phyloP scores from a whole-genome alignment of 2,329 filamentous ascomycete species.

The Magnaporthiopsis rhizophila region DNA sequence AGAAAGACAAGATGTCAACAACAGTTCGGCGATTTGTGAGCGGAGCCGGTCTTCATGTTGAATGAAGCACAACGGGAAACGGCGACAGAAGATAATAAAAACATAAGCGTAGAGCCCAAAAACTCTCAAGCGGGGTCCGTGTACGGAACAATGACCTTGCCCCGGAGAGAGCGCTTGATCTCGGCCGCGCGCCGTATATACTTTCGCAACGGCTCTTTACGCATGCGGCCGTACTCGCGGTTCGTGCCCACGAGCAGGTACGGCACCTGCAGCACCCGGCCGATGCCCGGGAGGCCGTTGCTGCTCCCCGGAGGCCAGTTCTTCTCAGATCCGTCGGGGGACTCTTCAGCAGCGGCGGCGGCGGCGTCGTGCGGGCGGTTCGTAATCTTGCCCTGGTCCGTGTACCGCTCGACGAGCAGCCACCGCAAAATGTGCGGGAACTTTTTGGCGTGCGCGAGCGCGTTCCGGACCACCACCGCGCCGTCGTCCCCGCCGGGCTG shows the following conservation, averaged over 20 bases:
- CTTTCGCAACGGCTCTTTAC: background rate
- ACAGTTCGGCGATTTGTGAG: too few relatives aligned
- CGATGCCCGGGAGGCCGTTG: background rate
- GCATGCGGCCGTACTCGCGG: background rate
- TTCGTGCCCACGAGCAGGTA: background rate
- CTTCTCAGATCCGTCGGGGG: background rate
- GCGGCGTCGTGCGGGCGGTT: background rate
- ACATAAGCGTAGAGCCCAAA: too few relatives aligned
- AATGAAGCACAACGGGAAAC: too few relatives aligned
- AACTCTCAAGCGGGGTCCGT: background rate
- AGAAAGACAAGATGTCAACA: too few relatives aligned
- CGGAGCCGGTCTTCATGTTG: too few relatives aligned
- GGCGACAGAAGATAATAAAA: too few relatives aligned
- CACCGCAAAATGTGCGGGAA: conserved; percentile 11
- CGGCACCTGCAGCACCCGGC: background rate
- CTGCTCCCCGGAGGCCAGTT: background rate
- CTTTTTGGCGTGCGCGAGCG: conserved; percentile 8
- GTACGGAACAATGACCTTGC: conserved; percentile 4
- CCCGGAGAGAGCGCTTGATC: background rate
- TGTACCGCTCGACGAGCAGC: conserved; percentile 12
- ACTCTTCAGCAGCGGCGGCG: background rate
- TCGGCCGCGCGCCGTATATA: background rate
- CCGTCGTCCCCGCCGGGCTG: background rate
- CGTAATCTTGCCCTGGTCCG: background rate
- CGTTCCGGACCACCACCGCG: conserved; percentile 5